phyloP scores from a whole-genome alignment of 257 asterid genomes.

The Datura wrightii region DNA sequence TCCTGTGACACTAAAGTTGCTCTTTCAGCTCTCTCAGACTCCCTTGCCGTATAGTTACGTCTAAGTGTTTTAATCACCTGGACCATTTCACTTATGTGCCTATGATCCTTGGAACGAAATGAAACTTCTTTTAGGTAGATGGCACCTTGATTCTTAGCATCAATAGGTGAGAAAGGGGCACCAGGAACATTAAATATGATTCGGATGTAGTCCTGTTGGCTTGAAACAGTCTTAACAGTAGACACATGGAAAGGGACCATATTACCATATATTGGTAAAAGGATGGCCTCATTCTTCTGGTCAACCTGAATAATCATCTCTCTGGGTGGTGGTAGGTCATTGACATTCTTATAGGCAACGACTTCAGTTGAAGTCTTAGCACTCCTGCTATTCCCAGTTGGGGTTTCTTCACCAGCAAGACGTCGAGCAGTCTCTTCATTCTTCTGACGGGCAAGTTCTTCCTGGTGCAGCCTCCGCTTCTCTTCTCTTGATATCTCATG shows the following conservation, averaged over 20 bases:
- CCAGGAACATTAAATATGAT: slow-evolving; percentile 43
- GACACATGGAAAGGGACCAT: slow-evolving; percentile 48
- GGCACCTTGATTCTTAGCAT: slow-evolving; percentile 34
- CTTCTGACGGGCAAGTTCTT: slow-evolving; percentile 44
- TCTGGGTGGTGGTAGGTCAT: slow-evolving; percentile 45
- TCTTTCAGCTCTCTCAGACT: slow-evolving; percentile 41
- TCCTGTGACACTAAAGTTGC: slow-evolving; percentile 43
- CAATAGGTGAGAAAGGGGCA: slow-evolving; percentile 37
- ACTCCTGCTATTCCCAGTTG: slow-evolving; percentile 30
- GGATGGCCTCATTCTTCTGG: slow-evolving; percentile 42
- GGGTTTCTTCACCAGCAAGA: slow-evolving; percentile 37
- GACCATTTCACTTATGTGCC: slow-evolving; percentile 44
- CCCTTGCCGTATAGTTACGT: slow-evolving; percentile 37
- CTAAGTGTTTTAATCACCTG: slow-evolving; percentile 37
- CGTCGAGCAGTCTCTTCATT: slow-evolving; percentile 44
- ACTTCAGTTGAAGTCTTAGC: slow-evolving; percentile 34
- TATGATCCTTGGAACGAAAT: slow-evolving; percentile 42
- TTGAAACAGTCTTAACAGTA: slow-evolving; percentile 41
- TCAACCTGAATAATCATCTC: slow-evolving; percentile 45
- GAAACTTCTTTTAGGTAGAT: slow-evolving; percentile 43
- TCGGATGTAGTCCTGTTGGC: slow-evolving; percentile 46
- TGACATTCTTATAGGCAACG: slow-evolving; percentile 40
- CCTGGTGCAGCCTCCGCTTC: slow-evolving; percentile 41
- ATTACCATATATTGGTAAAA: slow-evolving; percentile 41
- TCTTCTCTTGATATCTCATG: slow-evolving; percentile 45